Evolutionary conservation across 2,329 filamentous ascomycete species (phyloP), one percentile per base, ranked within the genome.

Genomic region (Rhynchosporium graminicola): DNA sequence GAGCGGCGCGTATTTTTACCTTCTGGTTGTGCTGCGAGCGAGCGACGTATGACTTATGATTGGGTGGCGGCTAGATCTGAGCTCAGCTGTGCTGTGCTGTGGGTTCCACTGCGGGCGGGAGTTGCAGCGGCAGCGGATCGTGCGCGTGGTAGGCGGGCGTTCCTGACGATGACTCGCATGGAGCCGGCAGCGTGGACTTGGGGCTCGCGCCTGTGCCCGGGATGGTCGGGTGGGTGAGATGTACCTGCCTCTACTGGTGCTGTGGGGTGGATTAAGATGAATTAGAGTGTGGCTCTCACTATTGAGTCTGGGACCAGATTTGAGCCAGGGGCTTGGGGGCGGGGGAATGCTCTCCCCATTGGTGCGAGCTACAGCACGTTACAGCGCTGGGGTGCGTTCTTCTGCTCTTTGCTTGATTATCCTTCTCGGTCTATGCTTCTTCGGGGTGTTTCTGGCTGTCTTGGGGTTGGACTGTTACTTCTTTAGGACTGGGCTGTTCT

Each of bases 41-140:
- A 64, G 33, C 52, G 47, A 61, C 61, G 40, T 13, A 64, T 48
- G 60, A 65, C 46, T 64, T 66, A 63, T 68, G 62, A 67, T 66
- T 68, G 65, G 67, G 28, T 51, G 57, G 28, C 50, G 57, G 59
- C 48, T 59, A 50, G 60, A 55, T 58, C 36, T 46, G 43, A 26
- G 26, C 43, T 56, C 31, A 36, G 33, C 33, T 36, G 9, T 5
- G 33, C 33, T 36, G 9, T 5, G 33, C 9, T 36, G 33, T 36
- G 36, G 20, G 66, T 62, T 59, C 52, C 57, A 52, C 43, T 52
- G 59, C 57, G 56, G 52, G 51, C 36, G 51, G 52, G 55, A 46
- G 31, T 43, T 36, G 43, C 50, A 29, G 56, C 31, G 43, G 36
- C 43, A 28, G 20, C 33, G 33, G 33, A 46, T 46, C 43, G n/a